phyloP scores from a whole-genome alignment of 2,329 filamentous ascomycete genomes.

The Monosporascus sp. region DNA sequence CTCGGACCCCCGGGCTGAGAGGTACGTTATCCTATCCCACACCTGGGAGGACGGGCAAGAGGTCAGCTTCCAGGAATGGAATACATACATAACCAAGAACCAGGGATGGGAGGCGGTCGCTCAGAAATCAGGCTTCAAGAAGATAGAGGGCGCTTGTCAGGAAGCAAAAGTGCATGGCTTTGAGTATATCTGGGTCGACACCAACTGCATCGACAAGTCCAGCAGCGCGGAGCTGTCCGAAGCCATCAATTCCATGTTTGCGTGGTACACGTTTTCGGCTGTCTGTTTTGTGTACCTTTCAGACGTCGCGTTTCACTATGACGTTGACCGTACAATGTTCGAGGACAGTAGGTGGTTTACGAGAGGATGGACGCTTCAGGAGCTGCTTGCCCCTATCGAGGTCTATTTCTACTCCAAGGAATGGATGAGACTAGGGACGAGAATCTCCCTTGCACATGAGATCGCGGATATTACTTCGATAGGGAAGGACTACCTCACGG shows the following conservation, averaged over 20 bases:
- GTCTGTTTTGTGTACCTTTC: not conserved
- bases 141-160: not conserved
- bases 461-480: not conserved
- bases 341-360: not conserved
- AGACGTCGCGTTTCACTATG: not conserved
- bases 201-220: not conserved
- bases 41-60: too few species aligned
- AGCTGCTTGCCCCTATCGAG: not conserved
- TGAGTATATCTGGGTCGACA: not conserved
- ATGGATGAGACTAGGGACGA: not conserved
- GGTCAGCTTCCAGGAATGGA: too few species aligned
- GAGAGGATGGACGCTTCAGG: constrained; percentile 1
- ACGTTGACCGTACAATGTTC: not conserved
- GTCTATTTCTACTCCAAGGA: not conserved
- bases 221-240: not conserved
- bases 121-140: not conserved
- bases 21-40: too few species aligned
- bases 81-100: too few species aligned
- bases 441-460: not conserved
- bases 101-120: too few species aligned
- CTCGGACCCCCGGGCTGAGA: too few species aligned
- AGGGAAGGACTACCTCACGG: not conserved
- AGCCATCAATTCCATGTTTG: not conserved
- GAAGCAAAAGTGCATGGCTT: not conserved
- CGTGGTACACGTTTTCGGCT: not conserved